phyloP scores from a whole-genome alignment of 306 rosid species.

The Pueraria montana region DNA sequence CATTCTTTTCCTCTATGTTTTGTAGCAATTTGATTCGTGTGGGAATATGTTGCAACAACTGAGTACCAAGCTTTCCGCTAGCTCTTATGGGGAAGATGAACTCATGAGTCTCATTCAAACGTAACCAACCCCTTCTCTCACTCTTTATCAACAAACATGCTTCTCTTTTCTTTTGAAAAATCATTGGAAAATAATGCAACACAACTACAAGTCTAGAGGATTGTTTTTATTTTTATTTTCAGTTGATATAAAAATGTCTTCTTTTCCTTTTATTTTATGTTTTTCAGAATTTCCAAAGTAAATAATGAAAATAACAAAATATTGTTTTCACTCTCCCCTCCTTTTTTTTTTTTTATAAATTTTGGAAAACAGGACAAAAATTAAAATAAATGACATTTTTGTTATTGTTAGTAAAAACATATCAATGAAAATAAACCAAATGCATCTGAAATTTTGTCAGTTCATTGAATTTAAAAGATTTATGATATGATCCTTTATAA shows the following conservation, averaged over 20 bases:
- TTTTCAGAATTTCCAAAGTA: background rate
- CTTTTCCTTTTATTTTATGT: background rate
- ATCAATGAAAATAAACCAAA: background rate
- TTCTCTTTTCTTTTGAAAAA: background rate
- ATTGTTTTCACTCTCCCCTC: background rate
- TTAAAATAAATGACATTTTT: background rate
- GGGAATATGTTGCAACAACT: constrained; percentile 85
- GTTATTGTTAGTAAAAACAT: background rate
- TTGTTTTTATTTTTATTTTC: background rate
- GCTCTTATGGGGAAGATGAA: constrained; percentile 95
- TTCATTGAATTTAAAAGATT: background rate
- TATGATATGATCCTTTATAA: background rate
- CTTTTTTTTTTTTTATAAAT: too few species aligned
- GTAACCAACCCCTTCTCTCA: constrained; percentile 54
- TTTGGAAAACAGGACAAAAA: background rate
- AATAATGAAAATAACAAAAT: background rate
- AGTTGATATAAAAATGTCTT: background rate
- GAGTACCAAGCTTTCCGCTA: constrained; percentile 81
- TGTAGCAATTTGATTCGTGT: constrained; percentile 86
- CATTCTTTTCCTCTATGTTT: background rate
- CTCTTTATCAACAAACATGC: background rate
- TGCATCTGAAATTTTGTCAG: background rate
- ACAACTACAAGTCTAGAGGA: background rate
- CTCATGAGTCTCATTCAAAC: constrained; percentile 95
- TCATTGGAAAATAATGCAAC: background rate